Base-by-base conservation (phyloP, 345 rosid genomes). In the Abelmoschus esculentus region DNA sequence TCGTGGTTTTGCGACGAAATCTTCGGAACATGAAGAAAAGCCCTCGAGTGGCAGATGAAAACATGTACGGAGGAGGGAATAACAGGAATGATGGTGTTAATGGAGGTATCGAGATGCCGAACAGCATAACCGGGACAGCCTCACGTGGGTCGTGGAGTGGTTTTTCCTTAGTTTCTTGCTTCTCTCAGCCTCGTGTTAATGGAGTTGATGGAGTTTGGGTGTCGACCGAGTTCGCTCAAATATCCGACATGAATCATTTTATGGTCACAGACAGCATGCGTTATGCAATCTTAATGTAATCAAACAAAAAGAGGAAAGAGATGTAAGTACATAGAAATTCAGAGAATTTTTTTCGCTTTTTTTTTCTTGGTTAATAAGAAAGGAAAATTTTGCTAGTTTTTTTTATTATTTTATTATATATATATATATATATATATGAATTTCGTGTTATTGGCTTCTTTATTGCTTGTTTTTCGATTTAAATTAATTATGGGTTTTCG, bases 201-300 rank as follows among this genome's bases (percentile, higher is more conserved):
- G 89, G 91, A 8, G 79, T 81, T 0, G 96, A 92, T 74, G 87
- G 95, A 1, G 74, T 83, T 15, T 90, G 98, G 95, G 83, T 79
- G 66, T 85, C 98, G 0, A 88, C 86, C 12, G 92, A 88, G 64
- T 84, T 87, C 42, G 77, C 78, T 3, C 89, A 83, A 7, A 73
- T 80, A 17, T 82, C 96, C 0, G 98, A 92, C 74, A 82, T 90
- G 81, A 92, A 92, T 62, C 91, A 90, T 81, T 83, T 88, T 26
- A 87, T 92, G 90, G 96, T 88, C 26, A 86, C 86, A 73, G 96
- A 92, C 74, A 84, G 98, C 79, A 84, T 90, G 96, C 89, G 96
- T 60, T 90, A 92, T 66, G 91, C 98, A 36, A 90, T 92, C 84
- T 80, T 90, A 80, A 87, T 92, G 96, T 92, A 90, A 79, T 67